These are phyloP conservation scores for Pseudoscleropodium purum DNA, from an alignment of 225 moss, liverwort and hornwort genomes.

Conservation along the genomic window DNA sequence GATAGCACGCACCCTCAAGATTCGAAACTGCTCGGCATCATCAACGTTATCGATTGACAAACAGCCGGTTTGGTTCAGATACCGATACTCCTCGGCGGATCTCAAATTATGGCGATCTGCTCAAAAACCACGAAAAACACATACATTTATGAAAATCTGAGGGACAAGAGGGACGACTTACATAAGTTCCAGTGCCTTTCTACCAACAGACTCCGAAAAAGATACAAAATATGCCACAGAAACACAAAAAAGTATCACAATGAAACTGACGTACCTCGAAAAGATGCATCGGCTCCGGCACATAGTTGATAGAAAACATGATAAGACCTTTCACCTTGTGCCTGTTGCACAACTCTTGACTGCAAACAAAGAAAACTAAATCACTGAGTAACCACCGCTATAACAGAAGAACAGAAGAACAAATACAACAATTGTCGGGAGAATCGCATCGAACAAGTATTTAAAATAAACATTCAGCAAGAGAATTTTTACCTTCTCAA, in stretches of 20 bases:
- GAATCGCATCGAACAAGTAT: neutral
- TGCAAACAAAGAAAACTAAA: constrained; percentile 20
- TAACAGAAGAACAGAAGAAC: neutral
- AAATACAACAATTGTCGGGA: neutral
- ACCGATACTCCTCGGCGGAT: constrained; percentile 68
- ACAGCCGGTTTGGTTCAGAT: constrained; percentile 85
- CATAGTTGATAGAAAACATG: constrained; percentile 98
- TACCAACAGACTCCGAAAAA: neutral
- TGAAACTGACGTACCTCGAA: constrained; percentile 52
- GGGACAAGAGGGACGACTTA: neutral
- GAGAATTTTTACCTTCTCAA: constrained; percentile 64
- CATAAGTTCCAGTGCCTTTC: neutral
- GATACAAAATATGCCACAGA: neutral
- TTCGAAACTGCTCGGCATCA: constrained; percentile 57
- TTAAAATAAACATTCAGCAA: neutral
- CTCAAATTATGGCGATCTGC: constrained; percentile 68
- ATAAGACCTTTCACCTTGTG: constrained; percentile 91
- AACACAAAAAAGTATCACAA: neutral
- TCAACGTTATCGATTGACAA: constrained; percentile 72
- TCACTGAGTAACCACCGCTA: neutral
- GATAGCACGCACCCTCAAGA: constrained; percentile 52
- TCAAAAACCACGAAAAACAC: neutral
- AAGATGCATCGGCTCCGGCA: constrained; percentile 74
- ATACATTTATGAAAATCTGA: neutral
- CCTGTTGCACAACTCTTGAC: constrained; percentile 98